Conservation (phyloP, 352 stramenopile genomes). For the Globisporangium yorkense region DNA sequence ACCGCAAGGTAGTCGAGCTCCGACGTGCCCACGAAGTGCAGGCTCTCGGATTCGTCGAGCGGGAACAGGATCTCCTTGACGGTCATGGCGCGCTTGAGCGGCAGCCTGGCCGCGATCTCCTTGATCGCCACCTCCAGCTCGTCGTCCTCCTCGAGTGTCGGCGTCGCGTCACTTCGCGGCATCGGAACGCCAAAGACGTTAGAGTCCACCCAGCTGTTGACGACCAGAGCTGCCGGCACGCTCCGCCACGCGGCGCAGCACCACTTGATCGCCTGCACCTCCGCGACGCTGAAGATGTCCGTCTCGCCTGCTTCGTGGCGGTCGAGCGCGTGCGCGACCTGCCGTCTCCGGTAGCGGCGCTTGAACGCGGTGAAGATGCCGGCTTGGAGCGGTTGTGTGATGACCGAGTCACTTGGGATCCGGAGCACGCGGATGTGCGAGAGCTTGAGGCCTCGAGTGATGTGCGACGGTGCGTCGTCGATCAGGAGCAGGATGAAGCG, state of each 20-base stretch:
- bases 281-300: constrained; percentile 8
- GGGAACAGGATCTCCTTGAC: constrained; percentile 14
- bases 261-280: constrained; percentile 14
- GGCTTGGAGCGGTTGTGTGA: constrained; percentile 5
- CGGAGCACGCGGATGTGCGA: constrained; percentile 19
- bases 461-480: constrained; percentile 24
- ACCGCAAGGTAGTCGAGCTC: constrained; percentile 11
- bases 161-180: neutral
- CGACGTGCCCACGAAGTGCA: constrained; percentile 12
- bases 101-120: constrained; percentile 9
- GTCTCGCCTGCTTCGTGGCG: constrained; percentile 10
- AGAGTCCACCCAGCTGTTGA: constrained; percentile 10
- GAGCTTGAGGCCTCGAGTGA: constrained; percentile 18
- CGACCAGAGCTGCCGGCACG: constrained; percentile 6
- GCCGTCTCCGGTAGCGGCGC: constrained; percentile 20
- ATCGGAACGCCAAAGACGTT: constrained; percentile 8
- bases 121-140: constrained; percentile 11
- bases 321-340: constrained; percentile 16
- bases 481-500: constrained; percentile 25
- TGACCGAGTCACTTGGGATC: neutral
- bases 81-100: constrained; percentile 12
- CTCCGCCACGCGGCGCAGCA: constrained; percentile 12
- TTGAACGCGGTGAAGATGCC: constrained; percentile 20
- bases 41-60: constrained; percentile 6
- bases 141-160: constrained; percentile 1